Conservation (phyloP, 495 filamentous ascomycete genomes). For the Jackrogersella multiformis region DNA sequence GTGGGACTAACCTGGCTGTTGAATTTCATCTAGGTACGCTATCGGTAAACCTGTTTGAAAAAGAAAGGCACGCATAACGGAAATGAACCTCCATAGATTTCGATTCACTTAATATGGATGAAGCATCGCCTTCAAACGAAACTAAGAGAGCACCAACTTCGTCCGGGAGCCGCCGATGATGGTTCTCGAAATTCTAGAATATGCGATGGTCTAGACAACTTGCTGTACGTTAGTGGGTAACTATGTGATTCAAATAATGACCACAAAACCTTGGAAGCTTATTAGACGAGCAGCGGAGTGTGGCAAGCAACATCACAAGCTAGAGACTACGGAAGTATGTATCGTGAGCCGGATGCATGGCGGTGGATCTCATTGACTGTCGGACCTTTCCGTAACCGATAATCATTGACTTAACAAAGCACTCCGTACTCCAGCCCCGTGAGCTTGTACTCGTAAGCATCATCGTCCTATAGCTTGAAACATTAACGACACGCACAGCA, state of each 20-base stretch:
- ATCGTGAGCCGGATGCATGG: slow-evolving; percentile 15
- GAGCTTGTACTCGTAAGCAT: slow-evolving; percentile 17
- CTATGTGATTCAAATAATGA: slow-evolving; percentile 18
- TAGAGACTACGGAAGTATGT: slow-evolving; percentile 5
- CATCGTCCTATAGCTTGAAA: slow-evolving; percentile 19
- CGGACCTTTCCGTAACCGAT: slow-evolving; percentile 2
- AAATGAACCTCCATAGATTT: not conserved
- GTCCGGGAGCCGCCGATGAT: slow-evolving; percentile 28
- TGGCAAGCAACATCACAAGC: slow-evolving; percentile 14
- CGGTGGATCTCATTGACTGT: slow-evolving; percentile 1
- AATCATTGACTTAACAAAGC: not conserved
- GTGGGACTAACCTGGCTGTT: not conserved
- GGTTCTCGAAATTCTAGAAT: slow-evolving; percentile 2
- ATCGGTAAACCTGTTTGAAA: not conserved
- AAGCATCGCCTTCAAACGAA: not conserved
- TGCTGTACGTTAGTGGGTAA: not conserved
- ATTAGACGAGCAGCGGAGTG: slow-evolving; percentile 8
- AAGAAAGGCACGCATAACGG: not conserved
- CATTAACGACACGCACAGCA: slow-evolving; percentile 15
- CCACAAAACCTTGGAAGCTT: not conserved
- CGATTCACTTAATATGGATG: not conserved
- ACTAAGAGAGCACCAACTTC: slow-evolving; percentile 3
- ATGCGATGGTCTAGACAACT: not conserved
- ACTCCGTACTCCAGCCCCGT: slow-evolving; percentile 22
- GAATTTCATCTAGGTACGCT: not conserved